Conservation (phyloP, 225 moss, liverwort and hornwort genomes). For the Bryoerythrophyllum caledonicum region DNA sequence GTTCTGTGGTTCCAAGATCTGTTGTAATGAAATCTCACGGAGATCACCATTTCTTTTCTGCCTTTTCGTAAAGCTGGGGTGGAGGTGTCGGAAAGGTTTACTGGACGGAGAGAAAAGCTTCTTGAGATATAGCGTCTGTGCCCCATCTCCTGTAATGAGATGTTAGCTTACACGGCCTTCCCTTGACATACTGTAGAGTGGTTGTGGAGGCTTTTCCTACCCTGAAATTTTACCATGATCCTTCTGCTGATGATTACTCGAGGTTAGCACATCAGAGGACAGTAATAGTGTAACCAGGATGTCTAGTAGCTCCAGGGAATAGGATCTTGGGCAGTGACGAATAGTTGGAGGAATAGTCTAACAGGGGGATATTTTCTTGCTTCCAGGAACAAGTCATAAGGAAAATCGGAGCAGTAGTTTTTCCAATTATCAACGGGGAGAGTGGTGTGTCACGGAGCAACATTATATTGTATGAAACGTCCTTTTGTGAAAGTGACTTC, state of each 20-base stretch:
- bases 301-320: not conserved
- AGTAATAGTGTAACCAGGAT: not conserved
- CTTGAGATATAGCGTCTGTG: conserved; percentile 10
- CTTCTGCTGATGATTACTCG: not conserved
- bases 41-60: not conserved
- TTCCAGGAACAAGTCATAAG: not conserved
- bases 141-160: not conserved
- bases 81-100: not conserved
- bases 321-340: not conserved
- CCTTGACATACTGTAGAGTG: not conserved
- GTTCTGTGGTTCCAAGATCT: not conserved
- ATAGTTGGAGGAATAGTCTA: not conserved
- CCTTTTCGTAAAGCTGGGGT: not conserved
- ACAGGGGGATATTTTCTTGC: not conserved
- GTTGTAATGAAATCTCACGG: not conserved
- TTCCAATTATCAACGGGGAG: not conserved
- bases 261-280: not conserved
- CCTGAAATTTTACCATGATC: not conserved
- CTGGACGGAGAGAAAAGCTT: conserved; percentile 4
- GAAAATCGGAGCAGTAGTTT: not conserved
- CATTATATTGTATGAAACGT: conserved; percentile 9
- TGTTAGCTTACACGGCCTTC: not conserved
- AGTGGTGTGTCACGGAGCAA: conserved; percentile 3
- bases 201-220: conserved; percentile 7
- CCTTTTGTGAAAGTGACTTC: conserved; percentile 5